Conservation (phyloP, 2,329 filamentous ascomycete species). For the Stachybotrys chartarum region DNA sequence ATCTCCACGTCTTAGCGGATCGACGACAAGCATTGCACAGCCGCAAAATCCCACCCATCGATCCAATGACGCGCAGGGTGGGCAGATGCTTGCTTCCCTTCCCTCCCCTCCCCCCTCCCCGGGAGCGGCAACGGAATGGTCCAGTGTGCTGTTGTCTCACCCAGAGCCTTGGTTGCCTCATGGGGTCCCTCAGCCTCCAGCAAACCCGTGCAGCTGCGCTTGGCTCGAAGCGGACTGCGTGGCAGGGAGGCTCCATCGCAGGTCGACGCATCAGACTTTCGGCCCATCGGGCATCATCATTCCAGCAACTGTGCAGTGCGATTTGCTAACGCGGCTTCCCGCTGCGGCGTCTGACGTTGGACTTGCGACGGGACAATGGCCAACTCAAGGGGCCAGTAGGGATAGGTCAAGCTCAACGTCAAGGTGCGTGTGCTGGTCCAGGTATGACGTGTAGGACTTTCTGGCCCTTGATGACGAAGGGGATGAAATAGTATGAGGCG, state of each 20-base stretch:
- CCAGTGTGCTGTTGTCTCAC: too few species aligned
- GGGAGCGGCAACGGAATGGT: too few species aligned
- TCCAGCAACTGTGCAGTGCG: background rate
- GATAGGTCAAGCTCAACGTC: too few species aligned
- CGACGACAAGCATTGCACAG: background rate
- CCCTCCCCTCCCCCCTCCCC: too few species aligned
- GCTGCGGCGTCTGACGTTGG: background rate
- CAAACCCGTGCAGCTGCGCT: background rate
- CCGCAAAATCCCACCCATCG: background rate
- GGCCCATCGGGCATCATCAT: background rate
- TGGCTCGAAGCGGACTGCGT: background rate
- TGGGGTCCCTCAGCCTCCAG: too few species aligned
- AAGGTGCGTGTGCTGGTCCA: background rate
- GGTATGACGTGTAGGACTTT: background rate
- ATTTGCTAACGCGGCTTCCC: background rate
- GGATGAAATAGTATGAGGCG: background rate
- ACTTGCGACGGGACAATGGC: background rate
- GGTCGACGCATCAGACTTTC: background rate
- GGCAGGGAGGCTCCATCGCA: background rate
- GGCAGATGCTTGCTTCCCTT: background rate
- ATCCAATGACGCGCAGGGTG: background rate
- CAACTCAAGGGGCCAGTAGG: too few species aligned
- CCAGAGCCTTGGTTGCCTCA: too few species aligned
- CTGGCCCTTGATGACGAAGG: background rate
- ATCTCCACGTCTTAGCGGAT: background rate